Evolutionary conservation across 2,329 filamentous ascomycete species (phyloP).

Genomic region (Grosmannia clavigera): DNA sequence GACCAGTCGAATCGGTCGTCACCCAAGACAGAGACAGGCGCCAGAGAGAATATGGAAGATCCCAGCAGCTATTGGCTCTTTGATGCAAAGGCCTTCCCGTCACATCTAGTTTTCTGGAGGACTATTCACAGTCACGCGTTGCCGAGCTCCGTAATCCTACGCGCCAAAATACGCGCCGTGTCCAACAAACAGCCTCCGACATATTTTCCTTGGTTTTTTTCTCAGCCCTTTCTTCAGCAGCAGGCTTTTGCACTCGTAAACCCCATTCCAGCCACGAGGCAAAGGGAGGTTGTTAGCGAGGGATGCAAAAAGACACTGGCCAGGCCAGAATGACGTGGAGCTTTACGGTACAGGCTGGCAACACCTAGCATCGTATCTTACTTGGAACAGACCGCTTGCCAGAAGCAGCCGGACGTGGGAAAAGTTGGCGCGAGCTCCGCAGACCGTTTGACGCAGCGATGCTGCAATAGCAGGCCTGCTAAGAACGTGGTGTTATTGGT

Average conservation of each 20-base stretch:
- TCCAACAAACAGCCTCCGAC: background rate
- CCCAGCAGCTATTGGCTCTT: background rate
- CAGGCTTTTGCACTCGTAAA: background rate
- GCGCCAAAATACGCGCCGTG: background rate
- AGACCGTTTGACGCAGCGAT: too few relatives aligned
- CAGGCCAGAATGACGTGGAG: too few relatives aligned
- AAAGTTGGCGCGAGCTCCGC: too few relatives aligned
- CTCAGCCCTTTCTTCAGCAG: background rate
- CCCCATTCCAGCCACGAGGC: background rate
- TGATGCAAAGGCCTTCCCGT: background rate
- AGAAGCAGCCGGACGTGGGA: too few relatives aligned
- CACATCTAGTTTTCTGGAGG: background rate
- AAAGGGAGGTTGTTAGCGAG: background rate
- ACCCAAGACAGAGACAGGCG: background rate
- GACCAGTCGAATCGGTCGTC: background rate
- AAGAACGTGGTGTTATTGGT: background rate
- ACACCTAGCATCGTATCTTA: too few relatives aligned
- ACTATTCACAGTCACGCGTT: background rate
- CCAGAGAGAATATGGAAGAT: background rate
- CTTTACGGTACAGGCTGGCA: too few relatives aligned
- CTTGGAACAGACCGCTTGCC: too few relatives aligned
- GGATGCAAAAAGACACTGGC: background rate
- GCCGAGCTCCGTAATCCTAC: background rate
- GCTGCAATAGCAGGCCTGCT: background rate
- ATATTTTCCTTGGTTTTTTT: background rate